Conservation (phyloP, 2,329 filamentous ascomycete species). For the Aspergillus sp. region DNA sequence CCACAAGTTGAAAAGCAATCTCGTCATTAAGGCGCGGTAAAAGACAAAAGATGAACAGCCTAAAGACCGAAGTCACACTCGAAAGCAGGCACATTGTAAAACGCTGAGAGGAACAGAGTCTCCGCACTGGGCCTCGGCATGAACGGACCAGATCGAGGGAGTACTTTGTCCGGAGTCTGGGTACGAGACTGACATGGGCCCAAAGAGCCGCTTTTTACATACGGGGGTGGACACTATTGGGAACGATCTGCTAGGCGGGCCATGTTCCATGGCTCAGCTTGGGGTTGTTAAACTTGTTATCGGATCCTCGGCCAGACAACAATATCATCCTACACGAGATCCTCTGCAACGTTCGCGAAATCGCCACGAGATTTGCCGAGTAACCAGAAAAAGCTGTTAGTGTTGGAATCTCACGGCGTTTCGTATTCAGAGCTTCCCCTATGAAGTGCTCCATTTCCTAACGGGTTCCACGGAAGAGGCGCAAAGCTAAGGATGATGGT, state of each 20-base stretch:
- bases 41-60: constrained; percentile 1
- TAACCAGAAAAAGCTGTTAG: neutral
- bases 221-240: neutral
- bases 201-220: constrained; percentile 24
- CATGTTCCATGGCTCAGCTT: neutral
- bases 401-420: neutral
- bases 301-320: neutral
- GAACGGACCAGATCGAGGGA: constrained; percentile 13
- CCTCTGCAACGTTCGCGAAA: neutral
- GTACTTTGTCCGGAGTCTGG: neutral
- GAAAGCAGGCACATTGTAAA: neutral
- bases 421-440: neutral
- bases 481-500: constrained; percentile 4
- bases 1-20: neutral
- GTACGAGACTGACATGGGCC: constrained; percentile 19
- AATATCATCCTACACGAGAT: neutral
- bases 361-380: constrained; percentile 12
- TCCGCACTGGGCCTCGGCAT: constrained; percentile 13
- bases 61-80: too few relatives aligned
- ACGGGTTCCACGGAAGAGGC: constrained; percentile 9
- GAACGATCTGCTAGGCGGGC: neutral
- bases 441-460: neutral
- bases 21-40: neutral
- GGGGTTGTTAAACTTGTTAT: neutral
- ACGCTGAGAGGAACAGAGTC: constrained; percentile 10